Evolutionary conservation across 306 rosid species (phyloP), one percentile per base, ranked within the genome.

Genomic region (Cicer cuneatum): DNA sequence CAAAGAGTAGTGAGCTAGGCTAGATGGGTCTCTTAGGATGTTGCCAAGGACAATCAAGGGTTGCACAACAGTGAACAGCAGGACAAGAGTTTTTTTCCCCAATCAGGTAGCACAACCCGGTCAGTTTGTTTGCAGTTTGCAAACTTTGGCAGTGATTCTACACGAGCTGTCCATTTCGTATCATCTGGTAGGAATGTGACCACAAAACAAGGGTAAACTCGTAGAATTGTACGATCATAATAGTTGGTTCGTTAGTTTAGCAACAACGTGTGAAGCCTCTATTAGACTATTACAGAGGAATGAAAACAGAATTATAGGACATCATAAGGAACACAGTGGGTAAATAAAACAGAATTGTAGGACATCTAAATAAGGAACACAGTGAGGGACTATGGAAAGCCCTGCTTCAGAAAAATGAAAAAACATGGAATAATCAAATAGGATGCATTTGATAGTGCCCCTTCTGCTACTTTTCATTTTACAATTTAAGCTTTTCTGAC

Each of bases 261-360:
- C 48, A 61, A 35, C 45, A 62, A 39, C 15, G 48, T 41, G 71
- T 67, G 53, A 51, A 64, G 33, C 35, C 64, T 49, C 43, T 41
- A 59, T 75, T 75, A 40, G 35, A 64, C 43, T 41, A 59, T 75
- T 75, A 40, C 45, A 64, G 10, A 73, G 47, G 54, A 48, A 48
- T 63, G 72, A 74, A 48, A 12, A 35, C 40, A 46, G 21, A 63
- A n/a, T 52, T 15, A 61, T 5, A 7, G 19, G 41, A 62, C 66
- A 61, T 42, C 13, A 48, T 62, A 7, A 10, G 62, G 46, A 16
- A 11, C 3, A 2, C 1, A 46, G 5, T n/a, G 68, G n/a, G n/a
- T n/a, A n/a, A n/a, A n/a, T n/a, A 74, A 47, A 11, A 33, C 38
- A 43, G 18, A 62, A 13, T 51, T 14, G 60, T 3, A 7, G 18